These are phyloP conservation scores for Saturnispora quitensis DNA, from an alignment of 805 yeast genomes.

Conservation along the genomic window DNA sequence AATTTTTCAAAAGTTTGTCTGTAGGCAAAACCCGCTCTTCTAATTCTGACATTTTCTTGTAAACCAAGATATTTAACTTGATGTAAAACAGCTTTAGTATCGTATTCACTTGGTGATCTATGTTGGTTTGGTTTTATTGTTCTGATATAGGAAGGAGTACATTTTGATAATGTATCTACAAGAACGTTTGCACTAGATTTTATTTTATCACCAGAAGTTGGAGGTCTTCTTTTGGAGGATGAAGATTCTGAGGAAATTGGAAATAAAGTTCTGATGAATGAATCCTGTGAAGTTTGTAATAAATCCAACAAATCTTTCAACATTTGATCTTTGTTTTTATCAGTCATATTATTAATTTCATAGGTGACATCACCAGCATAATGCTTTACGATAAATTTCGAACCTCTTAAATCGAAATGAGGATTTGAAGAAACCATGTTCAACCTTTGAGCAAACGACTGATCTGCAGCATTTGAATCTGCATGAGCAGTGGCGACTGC, in stretches of 20 bases:
- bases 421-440: constrained; percentile 74
- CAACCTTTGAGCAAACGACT: constrained; percentile 86
- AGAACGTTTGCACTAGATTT: constrained; percentile 83
- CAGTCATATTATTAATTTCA: constrained; percentile 84
- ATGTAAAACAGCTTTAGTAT: constrained; percentile 81
- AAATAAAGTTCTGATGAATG: constrained; percentile 50
- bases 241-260: constrained; percentile 52
- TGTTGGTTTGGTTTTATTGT: constrained; percentile 96
- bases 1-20: constrained; percentile 95
- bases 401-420: constrained; percentile 81
- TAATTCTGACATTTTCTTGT: constrained; percentile 92
- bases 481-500: constrained; percentile 98
- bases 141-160: constrained; percentile 94
- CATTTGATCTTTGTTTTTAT: constrained; percentile 92
- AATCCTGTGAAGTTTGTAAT: constrained; percentile 60
- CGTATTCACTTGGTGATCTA: constrained; percentile 83
- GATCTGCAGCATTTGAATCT: constrained; percentile 93
- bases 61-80: constrained; percentile 93
- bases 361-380: constrained; percentile 98
- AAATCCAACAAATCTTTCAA: constrained; percentile 80
- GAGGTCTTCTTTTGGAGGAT: constrained; percentile 71
- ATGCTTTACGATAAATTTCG: constrained; percentile 80
- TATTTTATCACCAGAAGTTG: constrained; percentile 94
- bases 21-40: constrained; percentile 98
- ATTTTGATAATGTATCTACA: constrained; percentile 78